Base-by-base conservation (phyloP, 257 asterid genomes). In the Solanum medicagineum region DNA sequence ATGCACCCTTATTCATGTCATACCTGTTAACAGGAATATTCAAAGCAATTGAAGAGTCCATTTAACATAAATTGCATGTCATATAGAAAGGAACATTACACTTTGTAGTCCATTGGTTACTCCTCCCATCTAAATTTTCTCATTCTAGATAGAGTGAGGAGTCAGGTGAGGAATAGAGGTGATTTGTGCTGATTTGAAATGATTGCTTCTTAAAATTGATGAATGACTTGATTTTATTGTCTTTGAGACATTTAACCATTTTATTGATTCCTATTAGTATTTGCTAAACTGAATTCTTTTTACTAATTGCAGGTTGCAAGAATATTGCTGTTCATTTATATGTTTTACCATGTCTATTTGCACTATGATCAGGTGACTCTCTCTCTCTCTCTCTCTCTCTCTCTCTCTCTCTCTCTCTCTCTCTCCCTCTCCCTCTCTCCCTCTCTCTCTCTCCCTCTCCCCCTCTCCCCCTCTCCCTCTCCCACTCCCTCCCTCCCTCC, bases 281-380 rank as follows among this genome's bases (percentile, higher is more conserved):
- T 59, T 63, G 49, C 47, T 83, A 62, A 68, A 83, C 66, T 16
- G 80, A 19, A 77, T 56, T 82, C 24, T 57, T 10, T 90, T 90
- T 80, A 49, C 86, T 60, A 81, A 91, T 86, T 93, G 93, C 99
- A 95, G 99, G 98, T 93, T 77, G 98, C 98, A 13, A 93, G 99
- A 89, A 93, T 96, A 86, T 89, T 96, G 84, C 91, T 96, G 96
- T 96, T 96, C 82, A 90, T 88, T 83, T 96, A 94, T 92, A 91
- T 93, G 94, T 93, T 91, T 89, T 90, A 91, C 91, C 98, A 96
- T 86, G 97, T 94, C 44, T 93, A 93, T 87, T 88, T 87, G 86
- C 97, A 96, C 92, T 92, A 89, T 84, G 85, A 87, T 80, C 93
- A 94, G 99, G 99, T 96, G 93, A 89, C 12, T 89, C 71, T 69